Evolutionary conservation across 345 rosid genomes (phyloP).

Genomic region (Erodium maritimum): DNA sequence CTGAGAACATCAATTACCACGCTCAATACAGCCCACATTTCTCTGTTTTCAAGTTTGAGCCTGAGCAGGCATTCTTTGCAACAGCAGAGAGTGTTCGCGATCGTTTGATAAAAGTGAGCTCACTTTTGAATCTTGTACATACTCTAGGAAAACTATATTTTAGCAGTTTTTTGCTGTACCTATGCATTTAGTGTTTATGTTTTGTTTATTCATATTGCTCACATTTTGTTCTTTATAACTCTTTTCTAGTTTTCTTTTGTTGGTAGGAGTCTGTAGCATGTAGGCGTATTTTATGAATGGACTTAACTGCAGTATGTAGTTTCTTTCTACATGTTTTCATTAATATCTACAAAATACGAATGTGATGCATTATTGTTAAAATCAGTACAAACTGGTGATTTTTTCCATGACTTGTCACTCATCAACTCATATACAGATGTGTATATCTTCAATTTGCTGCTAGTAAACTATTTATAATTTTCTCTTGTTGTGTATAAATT

Average conservation of each 20-base stretch:
- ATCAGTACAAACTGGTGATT: not conserved
- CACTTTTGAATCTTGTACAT: not conserved
- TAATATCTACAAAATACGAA: no score
- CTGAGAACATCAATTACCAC: slow-evolving; percentile 72
- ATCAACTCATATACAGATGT: not conserved
- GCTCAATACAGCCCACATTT: slow-evolving; percentile 78
- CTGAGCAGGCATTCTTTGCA: slow-evolving; percentile 77
- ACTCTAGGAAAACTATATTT: not conserved
- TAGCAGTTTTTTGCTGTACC: not conserved
- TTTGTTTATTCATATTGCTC: no score
- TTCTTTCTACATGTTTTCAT: not conserved
- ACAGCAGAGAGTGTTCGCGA: slow-evolving; percentile 86
- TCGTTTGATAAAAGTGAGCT: slow-evolving; percentile 61
- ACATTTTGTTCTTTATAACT: not conserved
- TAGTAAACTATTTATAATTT: not conserved
- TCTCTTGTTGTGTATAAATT: not conserved
- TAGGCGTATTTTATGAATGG: no score
- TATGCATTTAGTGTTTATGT: not conserved
- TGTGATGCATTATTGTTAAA: not conserved
- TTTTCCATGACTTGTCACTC: not conserved
- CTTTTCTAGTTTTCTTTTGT: no score
- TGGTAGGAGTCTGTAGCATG: no score
- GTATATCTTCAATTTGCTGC: not conserved
- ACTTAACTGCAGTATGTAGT: not conserved
- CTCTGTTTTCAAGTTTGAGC: slow-evolving; percentile 82